Evolutionary conservation across 2,329 filamentous ascomycete genomes (phyloP), one percentile per base, ranked within the genome.

Genomic region (Metarhizium sp.): DNA sequence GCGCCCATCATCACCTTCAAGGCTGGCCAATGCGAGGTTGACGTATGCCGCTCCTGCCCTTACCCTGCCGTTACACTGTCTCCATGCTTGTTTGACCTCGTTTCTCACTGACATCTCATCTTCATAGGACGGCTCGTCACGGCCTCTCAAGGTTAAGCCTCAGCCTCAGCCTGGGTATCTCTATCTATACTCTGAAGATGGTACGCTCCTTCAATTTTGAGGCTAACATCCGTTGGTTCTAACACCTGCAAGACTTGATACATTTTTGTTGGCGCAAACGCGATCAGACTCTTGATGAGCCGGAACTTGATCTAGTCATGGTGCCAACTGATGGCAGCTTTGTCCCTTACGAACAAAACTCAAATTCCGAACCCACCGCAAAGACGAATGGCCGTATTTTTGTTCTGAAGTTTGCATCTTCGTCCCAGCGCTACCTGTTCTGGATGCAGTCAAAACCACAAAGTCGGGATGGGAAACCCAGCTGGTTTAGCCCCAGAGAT

Each of bases 211-310:
- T 6, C 7, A 20, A n/a, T 16, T 18, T 45, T 30, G 3, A 25
- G 11, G 13, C 14, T 5, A 11, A 14, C 38, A 6, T 20, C 6
- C 13, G 7, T 2, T 7, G 25, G 11, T 11, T 36, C 46, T 57
- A 32, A 58, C 42, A 6, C 8, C 6, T n/a, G 34, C n/a, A 61
- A 91, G 88, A 96, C 53, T 82, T 99, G 58, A 80, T 95, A 58
- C 92, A 96, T 76, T 96, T 99, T 75, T 96, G 92, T 81, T 99
- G 95, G 95, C 87, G 92, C 61, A 85, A 89, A 65, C 87, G 94
- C 62, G 80, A 78, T 62, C 81, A 83, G 57, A 77, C 85, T 25
- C 73, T 90, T 61, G 82, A 87, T 59, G 75, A 88, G 57, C 87
- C 92, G 56, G 87, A 94, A 58, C 75, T 96, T 59, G 92, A 99